A percentile compares a stretch with the other conserved stretches of the same genome.
These are phyloP conservation scores for Lophium mytilinum DNA, from an alignment of 495 filamentous ascomycete species.

Conservation along the genomic window DNA sequence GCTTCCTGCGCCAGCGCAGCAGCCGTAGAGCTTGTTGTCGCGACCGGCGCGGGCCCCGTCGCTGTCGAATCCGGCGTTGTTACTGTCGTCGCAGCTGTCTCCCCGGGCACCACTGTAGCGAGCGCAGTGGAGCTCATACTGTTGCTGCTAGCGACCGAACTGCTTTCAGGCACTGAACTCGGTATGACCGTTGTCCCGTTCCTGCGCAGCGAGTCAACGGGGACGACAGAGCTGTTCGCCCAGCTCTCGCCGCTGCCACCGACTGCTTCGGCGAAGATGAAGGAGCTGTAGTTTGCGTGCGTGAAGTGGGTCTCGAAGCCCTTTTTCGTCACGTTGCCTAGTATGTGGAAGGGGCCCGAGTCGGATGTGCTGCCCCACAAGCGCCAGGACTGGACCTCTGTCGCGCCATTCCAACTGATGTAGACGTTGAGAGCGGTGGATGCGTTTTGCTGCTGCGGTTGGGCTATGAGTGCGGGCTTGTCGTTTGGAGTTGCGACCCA, in stretches of 20 bases:
- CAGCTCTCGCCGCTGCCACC: slow-evolving; percentile 14
- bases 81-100: background rate
- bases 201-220: background rate
- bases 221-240: background rate
- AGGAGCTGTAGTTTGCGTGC: slow-evolving; percentile 1
- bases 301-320: slow-evolving; percentile 26
- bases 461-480: background rate
- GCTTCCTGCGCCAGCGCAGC: background rate
- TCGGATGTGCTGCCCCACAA: slow-evolving; percentile 1
- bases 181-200: background rate
- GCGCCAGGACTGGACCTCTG: slow-evolving; percentile 4
- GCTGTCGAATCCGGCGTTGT: background rate
- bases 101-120: background rate
- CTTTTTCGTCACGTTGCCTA: slow-evolving; percentile 8
- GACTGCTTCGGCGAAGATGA: slow-evolving; percentile 24
- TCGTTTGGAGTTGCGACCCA: background rate
- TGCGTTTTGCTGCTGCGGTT: background rate
- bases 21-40: background rate
- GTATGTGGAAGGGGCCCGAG: slow-evolving; percentile 7
- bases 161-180: background rate
- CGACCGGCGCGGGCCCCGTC: background rate
- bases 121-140: background rate
- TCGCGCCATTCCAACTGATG: slow-evolving; percentile 14
- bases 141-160: background rate
- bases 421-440: background rate